A percentile compares a stretch with the other conserved stretches of the same genome.
phyloP scores from a whole-genome alignment of 768 basidiomycete genomes.

The Pholiota microspora region DNA sequence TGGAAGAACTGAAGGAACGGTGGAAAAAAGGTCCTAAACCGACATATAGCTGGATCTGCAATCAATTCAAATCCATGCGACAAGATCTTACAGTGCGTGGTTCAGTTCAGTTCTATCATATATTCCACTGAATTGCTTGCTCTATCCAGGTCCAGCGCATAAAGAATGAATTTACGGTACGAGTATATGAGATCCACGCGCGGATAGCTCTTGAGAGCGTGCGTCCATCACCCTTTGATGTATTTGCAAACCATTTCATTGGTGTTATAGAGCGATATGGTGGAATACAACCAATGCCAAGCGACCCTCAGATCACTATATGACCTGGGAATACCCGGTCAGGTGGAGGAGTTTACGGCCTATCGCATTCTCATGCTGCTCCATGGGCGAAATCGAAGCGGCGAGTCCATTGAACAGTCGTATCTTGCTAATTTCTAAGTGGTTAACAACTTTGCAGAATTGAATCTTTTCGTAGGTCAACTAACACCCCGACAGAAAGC shows the following conservation, averaged over 20 bases:
- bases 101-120: no score
- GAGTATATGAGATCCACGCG: slow-evolving; percentile 98
- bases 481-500: slow-evolving; percentile 91
- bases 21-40: slow-evolving; percentile 68
- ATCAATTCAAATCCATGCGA: slow-evolving; percentile 95
- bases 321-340: slow-evolving; percentile 89
- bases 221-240: slow-evolving; percentile 7
- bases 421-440: neutral
- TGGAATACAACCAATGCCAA: slow-evolving; percentile 99
- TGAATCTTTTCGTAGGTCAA: slow-evolving; percentile 96
- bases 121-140: neutral
- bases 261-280: slow-evolving; percentile 79
- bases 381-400: slow-evolving; percentile 91
- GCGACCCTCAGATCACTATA: slow-evolving; percentile 87
- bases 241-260: slow-evolving; percentile 1
- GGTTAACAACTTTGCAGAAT: no score
- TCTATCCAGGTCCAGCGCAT: slow-evolving; percentile 87
- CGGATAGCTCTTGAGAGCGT: slow-evolving; percentile 76
- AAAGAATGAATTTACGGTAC: slow-evolving; percentile 96
- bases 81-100: slow-evolving; percentile 93
- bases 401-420: slow-evolving; percentile 42
- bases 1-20: slow-evolving; percentile 80
- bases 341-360: slow-evolving; percentile 94
- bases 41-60: slow-evolving; percentile 89
- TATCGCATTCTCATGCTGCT: slow-evolving; percentile 96